These are phyloP conservation scores for Colletotrichum karsti DNA, from an alignment of 2,329 filamentous ascomycete species.

Conservation along the genomic window DNA sequence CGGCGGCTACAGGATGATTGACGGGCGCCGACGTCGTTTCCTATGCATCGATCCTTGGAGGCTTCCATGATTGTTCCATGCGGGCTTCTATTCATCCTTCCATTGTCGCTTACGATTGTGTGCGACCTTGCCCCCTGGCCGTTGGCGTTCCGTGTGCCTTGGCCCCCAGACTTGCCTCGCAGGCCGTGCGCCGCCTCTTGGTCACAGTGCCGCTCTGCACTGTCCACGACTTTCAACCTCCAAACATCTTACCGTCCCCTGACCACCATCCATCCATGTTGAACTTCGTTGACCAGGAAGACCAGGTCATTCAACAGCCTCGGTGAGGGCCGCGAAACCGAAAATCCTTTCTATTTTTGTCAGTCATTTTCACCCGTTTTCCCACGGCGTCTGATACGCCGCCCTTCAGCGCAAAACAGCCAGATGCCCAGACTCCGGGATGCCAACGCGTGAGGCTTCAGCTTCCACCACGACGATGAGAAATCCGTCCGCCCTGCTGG, in stretches of 20 bases:
- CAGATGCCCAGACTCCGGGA: neutral
- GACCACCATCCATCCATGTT: conserved; percentile 9
- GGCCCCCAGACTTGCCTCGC: neutral
- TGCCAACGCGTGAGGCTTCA: neutral
- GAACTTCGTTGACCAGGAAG: neutral
- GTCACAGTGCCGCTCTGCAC: neutral
- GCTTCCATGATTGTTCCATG: conserved; percentile 27
- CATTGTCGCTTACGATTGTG: neutral
- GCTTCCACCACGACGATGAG: neutral
- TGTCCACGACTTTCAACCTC: no score
- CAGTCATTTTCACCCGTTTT: neutral
- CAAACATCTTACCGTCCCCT: neutral
- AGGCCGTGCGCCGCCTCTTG: neutral
- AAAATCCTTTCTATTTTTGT: conserved; percentile 19
- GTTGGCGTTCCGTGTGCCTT: conserved; percentile 1
- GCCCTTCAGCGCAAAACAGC: neutral
- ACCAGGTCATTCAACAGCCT: neutral
- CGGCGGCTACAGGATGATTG: neutral
- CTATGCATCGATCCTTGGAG: neutral
- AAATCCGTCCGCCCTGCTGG: neutral
- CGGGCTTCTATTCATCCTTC: conserved; percentile 12
- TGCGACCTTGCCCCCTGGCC: neutral
- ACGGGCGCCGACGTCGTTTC: conserved; percentile 1
- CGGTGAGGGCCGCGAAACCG: conserved; percentile 14
- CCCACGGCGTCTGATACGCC: neutral